Evolutionary conservation across 2,329 filamentous ascomycete genomes (phyloP), one percentile per base, ranked within the genome.

Genomic region (Claviceps pusilla): DNA sequence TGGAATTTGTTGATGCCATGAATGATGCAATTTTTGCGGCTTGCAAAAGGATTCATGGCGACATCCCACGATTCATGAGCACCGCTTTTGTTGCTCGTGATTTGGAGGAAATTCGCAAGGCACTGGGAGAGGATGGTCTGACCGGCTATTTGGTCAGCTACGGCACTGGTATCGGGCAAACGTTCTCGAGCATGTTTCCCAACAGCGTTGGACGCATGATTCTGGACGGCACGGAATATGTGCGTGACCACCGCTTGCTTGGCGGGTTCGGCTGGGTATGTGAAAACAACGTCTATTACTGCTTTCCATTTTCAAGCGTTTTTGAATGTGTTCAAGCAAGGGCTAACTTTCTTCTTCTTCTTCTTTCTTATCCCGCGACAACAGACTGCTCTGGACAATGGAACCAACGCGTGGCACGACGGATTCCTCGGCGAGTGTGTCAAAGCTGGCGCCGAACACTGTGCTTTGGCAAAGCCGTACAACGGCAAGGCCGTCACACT

Each of bases 141-240:
- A 76, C 73, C 1, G 73, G 71, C 0, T 76, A 76, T 52, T 64
- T 77, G 16, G 71, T 76, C 37, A 75, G 72, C 56, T 78, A 78
- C 55, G 76, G 76, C 19, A 77, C 75, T 0, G 73, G 71, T 3
- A 76, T 78, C 48, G 76, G 73, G 0, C 74, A 77, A 61, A 76
- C 72, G 0, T 78, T 74, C 53, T 74, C 72, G 31, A 70, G 69
- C 55, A 73, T 77, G 70, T 77, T 77, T 45, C 75, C 75, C 1
- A 59, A 68, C 24, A 70, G 69, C 47, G 73, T 75, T 0, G 75
- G 75, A 0, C 68, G 74, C 4, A 59, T 78, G 48, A 71, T 78
- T 12, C 63, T 77, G 0, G 75, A 78, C 54, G 75, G 73, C 0
- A 74, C 72, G 7, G 71, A 76, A 57, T 74, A 74, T 53, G 69